phyloP scores from a whole-genome alignment of 106 monocot genomes.

The Vanilla planifolia region DNA sequence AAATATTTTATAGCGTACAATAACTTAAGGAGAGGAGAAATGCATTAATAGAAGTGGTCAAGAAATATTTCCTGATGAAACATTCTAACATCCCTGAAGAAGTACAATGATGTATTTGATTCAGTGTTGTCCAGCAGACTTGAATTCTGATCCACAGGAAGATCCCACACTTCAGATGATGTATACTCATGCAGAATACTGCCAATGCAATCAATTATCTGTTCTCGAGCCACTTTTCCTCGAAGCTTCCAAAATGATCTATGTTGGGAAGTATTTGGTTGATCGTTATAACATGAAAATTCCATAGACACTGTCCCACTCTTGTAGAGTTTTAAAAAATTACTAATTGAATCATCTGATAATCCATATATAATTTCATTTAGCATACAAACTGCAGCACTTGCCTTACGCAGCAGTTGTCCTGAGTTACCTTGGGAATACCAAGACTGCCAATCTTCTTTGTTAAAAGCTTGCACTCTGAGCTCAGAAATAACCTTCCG shows the following conservation, averaged over 20 bases:
- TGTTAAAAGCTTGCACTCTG: constrained; percentile 46
- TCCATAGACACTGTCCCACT: constrained; percentile 8
- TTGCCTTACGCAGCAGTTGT: constrained; percentile 62
- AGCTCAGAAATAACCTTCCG: constrained; percentile 64
- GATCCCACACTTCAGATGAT: constrained; percentile 82
- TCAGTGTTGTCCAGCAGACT: constrained; percentile 15
- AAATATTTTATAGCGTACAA: no score
- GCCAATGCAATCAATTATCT: constrained; percentile 56
- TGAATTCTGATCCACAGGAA: constrained; percentile 52
- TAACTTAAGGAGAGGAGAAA: not conserved
- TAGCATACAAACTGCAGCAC: constrained; percentile 71
- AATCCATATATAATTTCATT: constrained; percentile 89
- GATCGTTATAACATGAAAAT: not conserved
- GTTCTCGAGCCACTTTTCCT: constrained; percentile 34
- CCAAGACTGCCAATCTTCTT: constrained; percentile 66
- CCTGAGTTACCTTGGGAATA: constrained; percentile 51
- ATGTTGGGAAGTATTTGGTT: constrained; percentile 1
- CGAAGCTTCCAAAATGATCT: constrained; percentile 36
- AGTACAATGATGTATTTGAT: constrained; percentile 45
- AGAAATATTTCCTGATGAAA: constrained; percentile 67
- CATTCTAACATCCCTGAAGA: constrained; percentile 68
- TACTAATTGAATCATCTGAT: constrained; percentile 39
- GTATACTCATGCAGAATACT: constrained; percentile 87
- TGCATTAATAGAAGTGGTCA: constrained; percentile 9
- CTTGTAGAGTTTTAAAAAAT: constrained; percentile 30